These are phyloP conservation scores for Picea sitchensis DNA, from an alignment of 75 land plant genomes.

Conservation along the genomic window DNA sequence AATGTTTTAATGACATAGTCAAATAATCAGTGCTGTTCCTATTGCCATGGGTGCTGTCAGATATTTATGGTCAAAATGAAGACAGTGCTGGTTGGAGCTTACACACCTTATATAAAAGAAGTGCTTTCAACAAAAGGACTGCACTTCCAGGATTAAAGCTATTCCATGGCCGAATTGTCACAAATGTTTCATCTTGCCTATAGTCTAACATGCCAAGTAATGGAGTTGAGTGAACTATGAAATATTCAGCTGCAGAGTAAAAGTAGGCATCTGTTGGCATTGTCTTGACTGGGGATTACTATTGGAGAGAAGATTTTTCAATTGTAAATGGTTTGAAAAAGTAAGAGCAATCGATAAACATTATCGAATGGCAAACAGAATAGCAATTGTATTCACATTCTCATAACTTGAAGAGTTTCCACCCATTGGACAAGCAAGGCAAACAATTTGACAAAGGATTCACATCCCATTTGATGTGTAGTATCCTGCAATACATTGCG, in stretches of 20 bases:
- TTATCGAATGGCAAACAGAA: too few species aligned
- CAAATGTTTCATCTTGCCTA: neutral
- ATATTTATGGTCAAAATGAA: neutral
- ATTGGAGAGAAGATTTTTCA: neutral
- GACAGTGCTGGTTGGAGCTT: neutral
- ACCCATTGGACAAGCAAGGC: neutral
- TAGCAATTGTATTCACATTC: neutral
- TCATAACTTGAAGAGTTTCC: neutral
- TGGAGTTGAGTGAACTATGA: neutral
- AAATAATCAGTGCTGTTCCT: neutral
- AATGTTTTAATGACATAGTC: neutral
- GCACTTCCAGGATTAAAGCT: neutral
- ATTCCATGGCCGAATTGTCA: too few species aligned
- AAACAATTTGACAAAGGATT: neutral
- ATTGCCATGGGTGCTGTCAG: neutral
- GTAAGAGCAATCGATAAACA: neutral
- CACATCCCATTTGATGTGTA: neutral
- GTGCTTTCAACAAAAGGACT: neutral
- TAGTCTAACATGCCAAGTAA: neutral
- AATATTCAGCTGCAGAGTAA: neutral
- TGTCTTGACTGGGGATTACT: neutral
- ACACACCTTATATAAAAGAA: neutral
- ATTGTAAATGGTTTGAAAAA: neutral
- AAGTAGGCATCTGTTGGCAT: neutral
- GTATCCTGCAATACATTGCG: neutral